These are phyloP conservation scores for Sporothrix globosa DNA, from an alignment of 2,329 filamentous ascomycete genomes.

Conservation along the genomic window DNA sequence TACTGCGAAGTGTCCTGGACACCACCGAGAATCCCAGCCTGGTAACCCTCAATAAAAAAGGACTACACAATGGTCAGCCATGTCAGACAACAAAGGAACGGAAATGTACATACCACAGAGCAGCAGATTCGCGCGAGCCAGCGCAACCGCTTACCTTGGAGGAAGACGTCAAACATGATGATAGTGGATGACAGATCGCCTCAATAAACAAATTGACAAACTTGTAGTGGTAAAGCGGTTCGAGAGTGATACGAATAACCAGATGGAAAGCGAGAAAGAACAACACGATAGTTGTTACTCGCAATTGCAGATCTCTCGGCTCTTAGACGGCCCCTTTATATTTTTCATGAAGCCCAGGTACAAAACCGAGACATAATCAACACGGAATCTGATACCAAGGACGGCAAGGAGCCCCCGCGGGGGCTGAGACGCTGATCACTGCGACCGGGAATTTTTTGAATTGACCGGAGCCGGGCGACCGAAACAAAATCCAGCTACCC, in stretches of 20 bases:
- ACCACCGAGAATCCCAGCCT: constrained; percentile 14
- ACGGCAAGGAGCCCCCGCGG: not conserved
- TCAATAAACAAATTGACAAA: not conserved
- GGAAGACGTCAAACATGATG: not conserved
- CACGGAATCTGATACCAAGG: not conserved
- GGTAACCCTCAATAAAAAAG: constrained; percentile 19
- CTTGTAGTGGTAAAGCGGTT: too few species aligned
- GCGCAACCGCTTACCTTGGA: constrained; percentile 6
- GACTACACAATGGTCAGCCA: not conserved
- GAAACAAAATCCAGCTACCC: not conserved
- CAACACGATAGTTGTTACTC: not conserved
- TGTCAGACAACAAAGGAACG: not conserved
- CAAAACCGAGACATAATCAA: not conserved
- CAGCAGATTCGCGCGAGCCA: constrained; percentile 9
- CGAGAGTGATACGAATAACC: too few species aligned
- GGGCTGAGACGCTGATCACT: not conserved
- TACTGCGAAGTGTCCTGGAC: constrained; percentile 11
- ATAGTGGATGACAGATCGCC: not conserved
- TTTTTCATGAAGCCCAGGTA: not conserved
- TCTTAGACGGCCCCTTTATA: constrained; percentile 1
- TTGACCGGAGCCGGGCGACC: not conserved
- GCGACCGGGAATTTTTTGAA: not conserved
- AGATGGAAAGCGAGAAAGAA: too few species aligned
- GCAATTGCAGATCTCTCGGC: not conserved
- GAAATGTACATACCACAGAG: not conserved